Conservation (phyloP, 1,284 basidiomycete genomes). For the Athelia psychrophila region DNA sequence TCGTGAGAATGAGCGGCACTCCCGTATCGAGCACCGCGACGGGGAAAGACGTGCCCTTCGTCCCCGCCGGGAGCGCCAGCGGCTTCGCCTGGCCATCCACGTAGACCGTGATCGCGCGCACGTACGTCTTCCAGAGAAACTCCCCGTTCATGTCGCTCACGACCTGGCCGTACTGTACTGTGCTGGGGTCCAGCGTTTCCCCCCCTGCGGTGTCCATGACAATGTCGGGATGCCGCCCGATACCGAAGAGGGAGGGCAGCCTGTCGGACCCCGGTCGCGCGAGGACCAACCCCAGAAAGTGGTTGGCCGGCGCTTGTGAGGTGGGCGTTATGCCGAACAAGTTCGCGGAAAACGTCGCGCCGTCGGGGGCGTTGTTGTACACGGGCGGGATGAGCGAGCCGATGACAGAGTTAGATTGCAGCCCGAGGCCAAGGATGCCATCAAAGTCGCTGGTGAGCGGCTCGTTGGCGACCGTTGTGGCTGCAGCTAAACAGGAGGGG, state of each 20-base stretch:
- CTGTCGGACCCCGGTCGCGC: constrained; percentile 57
- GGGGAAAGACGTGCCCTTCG: constrained; percentile 37
- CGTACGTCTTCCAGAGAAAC: constrained; percentile 57
- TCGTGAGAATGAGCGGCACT: constrained; percentile 61
- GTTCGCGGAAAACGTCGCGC: constrained; percentile 61
- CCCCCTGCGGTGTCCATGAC: no score
- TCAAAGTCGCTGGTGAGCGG: constrained; percentile 50
- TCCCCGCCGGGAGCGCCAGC: constrained; percentile 35
- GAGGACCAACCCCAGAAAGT: constrained; percentile 67
- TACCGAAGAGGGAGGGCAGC: constrained; percentile 57
- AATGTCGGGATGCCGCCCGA: constrained; percentile 61
- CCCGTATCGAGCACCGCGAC: constrained; percentile 70
- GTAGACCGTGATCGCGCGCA: constrained; percentile 60
- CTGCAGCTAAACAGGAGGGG: constrained; percentile 44
- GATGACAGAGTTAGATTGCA: constrained; percentile 65
- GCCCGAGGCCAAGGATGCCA: constrained; percentile 72
- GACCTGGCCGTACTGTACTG: constrained; percentile 48
- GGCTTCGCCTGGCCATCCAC: constrained; percentile 39
- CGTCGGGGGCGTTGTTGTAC: constrained; percentile 49
- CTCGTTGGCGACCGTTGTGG: constrained; percentile 46
- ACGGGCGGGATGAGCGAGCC: constrained; percentile 43
- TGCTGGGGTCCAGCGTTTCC: constrained; percentile 33
- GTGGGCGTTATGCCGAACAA: constrained; percentile 60
- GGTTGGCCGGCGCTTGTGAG: constrained; percentile 45
- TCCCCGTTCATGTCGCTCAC: constrained; percentile 35